Evolutionary conservation across 176 grass and related monocot genomes (phyloP), one percentile per base, ranked within the genome.

Genomic region (Triticum turgidum): DNA sequence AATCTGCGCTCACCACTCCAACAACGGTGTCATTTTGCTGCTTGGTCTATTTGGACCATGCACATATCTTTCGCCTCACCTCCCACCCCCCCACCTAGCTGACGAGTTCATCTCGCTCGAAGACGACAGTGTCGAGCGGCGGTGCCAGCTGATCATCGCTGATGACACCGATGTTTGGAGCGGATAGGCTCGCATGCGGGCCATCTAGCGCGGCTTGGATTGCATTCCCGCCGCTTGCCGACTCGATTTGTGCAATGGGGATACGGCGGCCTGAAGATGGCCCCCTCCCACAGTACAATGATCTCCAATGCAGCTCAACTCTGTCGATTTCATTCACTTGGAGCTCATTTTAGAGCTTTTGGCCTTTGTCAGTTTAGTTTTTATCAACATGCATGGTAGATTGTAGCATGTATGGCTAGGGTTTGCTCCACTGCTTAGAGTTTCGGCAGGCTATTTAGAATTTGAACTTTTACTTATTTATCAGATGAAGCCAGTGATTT

Each of bases 281-380:
- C 3, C 47, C 5, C 54, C 5, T 59, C 18, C 2, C 6, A 6
- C 2, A 0, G 18, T 59, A 8, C 6, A 6, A 18, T 59, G 18
- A 59, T 5, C 2, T 52, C 13, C 14, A 52, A 17, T 52, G 5
- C 54, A 7, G 2, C 54, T 59, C 18, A 59, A 59, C 5, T 59
- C 1, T 1, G 0, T 21, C 7, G 18, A 21, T 21, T 59, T 21
- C 2, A 0, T 59, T 7, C 6, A 7, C 2, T 59, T 52, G 6
- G 18, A 21, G 1, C 5, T 59, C 1, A 21, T 0, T 59, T 59
- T 18, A 7, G 1, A 21, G 6, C 6, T 6, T 59, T 21, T 21
- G 18, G 1, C 1, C 6, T 0, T 20, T 2, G 5, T 59, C 0
- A 7, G 0, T 59, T 18, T 0, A 8, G 6, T 21, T 21, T 21